These are phyloP conservation scores for Paracamarosporium sp. DNA, from an alignment of 2,329 filamentous ascomycete genomes.

Conservation along the genomic window DNA sequence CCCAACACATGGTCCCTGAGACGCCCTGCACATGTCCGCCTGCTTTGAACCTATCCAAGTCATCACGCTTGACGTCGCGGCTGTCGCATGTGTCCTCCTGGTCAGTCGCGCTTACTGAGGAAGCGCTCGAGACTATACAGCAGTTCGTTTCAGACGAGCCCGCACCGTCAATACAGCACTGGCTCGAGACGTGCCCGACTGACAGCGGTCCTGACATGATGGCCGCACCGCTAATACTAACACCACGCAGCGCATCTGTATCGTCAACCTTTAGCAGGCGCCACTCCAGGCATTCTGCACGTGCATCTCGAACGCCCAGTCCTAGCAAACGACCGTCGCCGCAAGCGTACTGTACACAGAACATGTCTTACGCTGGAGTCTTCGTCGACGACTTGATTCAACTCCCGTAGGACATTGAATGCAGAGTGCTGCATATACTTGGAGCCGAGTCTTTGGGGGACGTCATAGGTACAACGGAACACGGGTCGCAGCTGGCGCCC, in stretches of 20 bases:
- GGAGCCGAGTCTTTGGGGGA: slow-evolving; percentile 16
- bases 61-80: background rate
- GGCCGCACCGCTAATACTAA: slow-evolving; percentile 21
- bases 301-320: slow-evolving; percentile 23
- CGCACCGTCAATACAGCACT: slow-evolving; percentile 12
- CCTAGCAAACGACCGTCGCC: slow-evolving; percentile 23
- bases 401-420: slow-evolving; percentile 16
- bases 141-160: background rate
- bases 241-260: slow-evolving; percentile 16
- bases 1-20: background rate
- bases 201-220: slow-evolving; percentile 11
- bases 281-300: slow-evolving; percentile 25
- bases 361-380: slow-evolving; percentile 21
- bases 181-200: slow-evolving; percentile 11
- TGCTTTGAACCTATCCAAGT: background rate
- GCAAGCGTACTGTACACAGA: slow-evolving; percentile 28
- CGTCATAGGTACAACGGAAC: slow-evolving; percentile 2
- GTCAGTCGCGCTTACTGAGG: slow-evolving; percentile 1
- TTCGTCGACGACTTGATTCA: slow-evolving; percentile 15
- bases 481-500: slow-evolving; percentile 6
- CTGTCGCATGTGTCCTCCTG: slow-evolving; percentile 3
- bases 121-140: slow-evolving; percentile 6
- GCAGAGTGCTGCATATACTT: slow-evolving; percentile 19
- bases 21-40: background rate
- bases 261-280: slow-evolving; percentile 9